Percentiles rank a stretch among this genome's conserved stretches.
phyloP scores from a whole-genome alignment of 768 basidiomycete species.

The Leccinum fibrillosum region DNA sequence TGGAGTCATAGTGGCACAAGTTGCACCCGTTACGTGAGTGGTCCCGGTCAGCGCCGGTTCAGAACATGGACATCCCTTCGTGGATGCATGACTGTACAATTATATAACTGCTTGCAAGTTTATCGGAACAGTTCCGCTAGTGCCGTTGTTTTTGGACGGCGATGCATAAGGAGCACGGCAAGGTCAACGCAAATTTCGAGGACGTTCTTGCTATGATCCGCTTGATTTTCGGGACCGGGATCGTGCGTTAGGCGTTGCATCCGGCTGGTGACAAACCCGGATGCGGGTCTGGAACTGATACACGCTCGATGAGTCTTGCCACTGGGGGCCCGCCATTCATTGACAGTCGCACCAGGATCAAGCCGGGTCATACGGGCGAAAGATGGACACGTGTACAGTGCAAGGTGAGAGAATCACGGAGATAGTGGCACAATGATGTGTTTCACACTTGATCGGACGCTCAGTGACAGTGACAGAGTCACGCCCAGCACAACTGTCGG shows the following conservation, averaged over 20 bases:
- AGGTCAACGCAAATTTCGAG: background rate
- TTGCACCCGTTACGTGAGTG: background rate
- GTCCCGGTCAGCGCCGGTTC: background rate
- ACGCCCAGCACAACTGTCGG: background rate
- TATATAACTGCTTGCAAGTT: background rate
- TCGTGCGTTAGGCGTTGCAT: background rate
- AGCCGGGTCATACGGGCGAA: background rate
- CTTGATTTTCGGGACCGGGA: background rate
- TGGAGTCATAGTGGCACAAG: background rate
- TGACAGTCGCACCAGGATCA: conserved; percentile 1
- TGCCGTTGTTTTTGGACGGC: background rate
- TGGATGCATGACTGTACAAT: background rate
- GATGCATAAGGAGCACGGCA: background rate
- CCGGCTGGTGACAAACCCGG: background rate
- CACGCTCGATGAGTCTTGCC: background rate
- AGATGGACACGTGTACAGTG: background rate
- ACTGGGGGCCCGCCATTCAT: background rate
- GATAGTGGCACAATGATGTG: background rate
- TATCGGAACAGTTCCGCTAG: background rate
- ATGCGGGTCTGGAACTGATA: background rate
- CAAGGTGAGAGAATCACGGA: conserved; percentile 1
- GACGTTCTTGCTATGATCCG: background rate
- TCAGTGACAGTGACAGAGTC: background rate
- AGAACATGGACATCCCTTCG: background rate
- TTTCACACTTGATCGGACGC: background rate